A percentile compares a stretch with the other conserved stretches of the same genome.
Conservation (phyloP, 495 filamentous ascomycete genomes). For the Aspergillus heteromorphus region DNA sequence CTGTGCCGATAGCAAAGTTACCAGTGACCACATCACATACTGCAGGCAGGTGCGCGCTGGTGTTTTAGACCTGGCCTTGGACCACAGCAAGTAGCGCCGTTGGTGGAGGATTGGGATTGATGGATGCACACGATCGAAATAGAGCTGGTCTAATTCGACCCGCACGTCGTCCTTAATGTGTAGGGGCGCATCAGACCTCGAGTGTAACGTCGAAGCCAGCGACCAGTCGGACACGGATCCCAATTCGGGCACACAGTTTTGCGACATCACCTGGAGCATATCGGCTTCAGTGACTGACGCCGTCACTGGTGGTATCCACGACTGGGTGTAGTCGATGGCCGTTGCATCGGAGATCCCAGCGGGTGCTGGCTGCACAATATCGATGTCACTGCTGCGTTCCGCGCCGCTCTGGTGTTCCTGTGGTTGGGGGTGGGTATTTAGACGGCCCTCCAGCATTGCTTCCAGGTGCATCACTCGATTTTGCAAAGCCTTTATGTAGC, state of each 20-base stretch:
- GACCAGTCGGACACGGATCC: neutral
- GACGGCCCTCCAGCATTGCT: slow-evolving; percentile 3
- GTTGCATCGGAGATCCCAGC: neutral
- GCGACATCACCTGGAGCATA: neutral
- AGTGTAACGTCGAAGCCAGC: neutral
- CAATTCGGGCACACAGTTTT: neutral
- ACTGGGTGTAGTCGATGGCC: neutral
- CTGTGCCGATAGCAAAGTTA: slow-evolving; percentile 21
- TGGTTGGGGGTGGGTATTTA: slow-evolving; percentile 20
- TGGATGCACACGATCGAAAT: slow-evolving; percentile 28
- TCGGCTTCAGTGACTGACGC: neutral
- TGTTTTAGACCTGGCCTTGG: slow-evolving; percentile 4
- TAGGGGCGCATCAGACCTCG: neutral
- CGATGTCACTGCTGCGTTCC: neutral
- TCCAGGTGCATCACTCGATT: slow-evolving; percentile 27
- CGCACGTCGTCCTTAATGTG: neutral
- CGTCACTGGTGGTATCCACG: neutral
- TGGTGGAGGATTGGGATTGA: slow-evolving; percentile 27
- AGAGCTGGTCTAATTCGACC: slow-evolving; percentile 23
- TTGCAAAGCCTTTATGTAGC: slow-evolving; percentile 41
- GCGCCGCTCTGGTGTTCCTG: neutral
- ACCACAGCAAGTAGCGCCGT: slow-evolving; percentile 19
- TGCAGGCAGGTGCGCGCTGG: slow-evolving; percentile 19
- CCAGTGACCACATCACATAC: slow-evolving; percentile 31
- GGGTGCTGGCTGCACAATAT: neutral